phyloP scores from a whole-genome alignment of 73 alveolate species.

The Loxodes magnus region DNA sequence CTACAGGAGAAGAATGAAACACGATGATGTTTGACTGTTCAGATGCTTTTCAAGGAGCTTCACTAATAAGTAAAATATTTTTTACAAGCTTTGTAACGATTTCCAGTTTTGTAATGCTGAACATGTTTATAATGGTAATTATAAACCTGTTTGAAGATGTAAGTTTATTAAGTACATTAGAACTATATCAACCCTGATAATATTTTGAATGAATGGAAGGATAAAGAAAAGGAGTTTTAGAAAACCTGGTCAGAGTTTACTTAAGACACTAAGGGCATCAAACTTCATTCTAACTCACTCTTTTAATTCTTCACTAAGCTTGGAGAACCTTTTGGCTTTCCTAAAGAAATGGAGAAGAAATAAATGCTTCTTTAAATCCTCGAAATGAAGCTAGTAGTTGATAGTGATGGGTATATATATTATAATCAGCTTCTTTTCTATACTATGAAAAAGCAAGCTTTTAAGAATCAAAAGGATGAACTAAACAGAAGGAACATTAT shows the following conservation, averaged over 20 bases:
- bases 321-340: slow-evolving; percentile 18
- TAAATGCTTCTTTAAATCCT: no score
- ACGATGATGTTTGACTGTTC: slow-evolving; percentile 47
- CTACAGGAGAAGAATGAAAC: slow-evolving; percentile 90
- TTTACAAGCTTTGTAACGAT: slow-evolving; percentile 19
- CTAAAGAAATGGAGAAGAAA: slow-evolving; percentile 2
- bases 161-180: no score
- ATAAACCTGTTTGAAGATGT: slow-evolving; percentile 45
- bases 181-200: slow-evolving; percentile 40
- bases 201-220: slow-evolving; percentile 32
- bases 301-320: slow-evolving; percentile 11
- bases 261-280: slow-evolving; percentile 3
- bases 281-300: slow-evolving; percentile 11
- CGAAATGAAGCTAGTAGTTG: no score
- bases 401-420: slow-evolving; percentile 16
- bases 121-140: slow-evolving; percentile 51
- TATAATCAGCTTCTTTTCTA: slow-evolving; percentile 24
- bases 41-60: slow-evolving; percentile 64
- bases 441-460: slow-evolving; percentile 19
- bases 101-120: slow-evolving; percentile 36
- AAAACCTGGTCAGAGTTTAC: slow-evolving; percentile 26
- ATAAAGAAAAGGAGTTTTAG: slow-evolving; percentile 18
- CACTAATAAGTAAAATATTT: slow-evolving; percentile 39
- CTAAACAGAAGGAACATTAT: no score
- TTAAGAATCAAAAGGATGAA: no score